Evolutionary conservation across 345 rosid genomes (phyloP).

Genomic region (Rhodamnia argentea): DNA sequence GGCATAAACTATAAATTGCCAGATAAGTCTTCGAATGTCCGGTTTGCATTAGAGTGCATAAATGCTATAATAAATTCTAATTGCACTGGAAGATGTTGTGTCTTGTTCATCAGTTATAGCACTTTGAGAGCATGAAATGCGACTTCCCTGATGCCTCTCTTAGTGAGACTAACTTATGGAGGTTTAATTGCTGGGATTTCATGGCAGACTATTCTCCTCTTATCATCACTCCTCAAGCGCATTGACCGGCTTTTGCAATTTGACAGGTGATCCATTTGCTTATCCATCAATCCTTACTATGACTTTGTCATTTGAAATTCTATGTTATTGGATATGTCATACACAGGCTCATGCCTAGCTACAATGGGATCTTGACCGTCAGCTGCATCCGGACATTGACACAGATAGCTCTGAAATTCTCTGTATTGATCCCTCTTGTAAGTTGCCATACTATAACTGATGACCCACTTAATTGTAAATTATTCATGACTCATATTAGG

Average conservation of each 20-base stretch:
- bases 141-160: neutral
- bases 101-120: neutral
- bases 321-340: neutral
- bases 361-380: conserved; percentile 80
- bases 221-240: conserved; percentile 93
- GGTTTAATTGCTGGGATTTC: neutral
- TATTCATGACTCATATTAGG: neutral
- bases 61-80: neutral
- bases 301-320: neutral
- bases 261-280: conserved; percentile 51
- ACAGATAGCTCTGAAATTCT: conserved; percentile 76
- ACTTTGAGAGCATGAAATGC: neutral
- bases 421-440: conserved; percentile 71
- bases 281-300: neutral
- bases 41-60: neutral
- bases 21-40: neutral
- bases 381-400: conserved; percentile 90
- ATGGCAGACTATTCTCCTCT: conserved; percentile 63
- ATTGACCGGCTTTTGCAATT: conserved; percentile 90
- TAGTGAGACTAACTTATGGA: neutral
- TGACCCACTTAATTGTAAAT: neutral
- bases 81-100: neutral
- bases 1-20: neutral
- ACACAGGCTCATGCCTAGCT: conserved; percentile 87
- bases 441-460: conserved; percentile 9